These are phyloP conservation scores for Fusarium chuoi DNA, from an alignment of 2,329 filamentous ascomycete species.

Conservation along the genomic window DNA sequence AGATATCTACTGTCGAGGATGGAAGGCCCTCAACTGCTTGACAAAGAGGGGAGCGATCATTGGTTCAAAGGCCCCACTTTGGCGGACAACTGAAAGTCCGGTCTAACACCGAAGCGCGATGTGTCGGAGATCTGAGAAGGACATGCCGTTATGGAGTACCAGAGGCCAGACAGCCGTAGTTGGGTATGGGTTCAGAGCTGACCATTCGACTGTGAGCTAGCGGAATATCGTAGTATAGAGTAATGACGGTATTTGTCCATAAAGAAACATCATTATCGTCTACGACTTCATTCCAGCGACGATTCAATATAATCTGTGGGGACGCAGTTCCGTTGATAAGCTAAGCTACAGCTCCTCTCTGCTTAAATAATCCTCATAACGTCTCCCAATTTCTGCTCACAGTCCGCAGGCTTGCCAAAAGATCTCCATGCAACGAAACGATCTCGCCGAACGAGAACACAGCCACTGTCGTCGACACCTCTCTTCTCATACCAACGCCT, in stretches of 20 bases:
- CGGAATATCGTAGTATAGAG: too few relatives aligned
- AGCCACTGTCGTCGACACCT: not conserved
- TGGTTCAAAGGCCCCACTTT: not conserved
- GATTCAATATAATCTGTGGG: fast-evolving
- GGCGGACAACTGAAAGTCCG: not conserved
- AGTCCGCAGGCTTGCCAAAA: fast-evolving
- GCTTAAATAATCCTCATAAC: not conserved
- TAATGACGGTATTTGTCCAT: not conserved
- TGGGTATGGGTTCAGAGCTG: not conserved
- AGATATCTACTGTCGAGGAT: not conserved
- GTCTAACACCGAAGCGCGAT: not conserved
- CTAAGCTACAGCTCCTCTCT: not conserved
- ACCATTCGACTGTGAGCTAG: too few relatives aligned
- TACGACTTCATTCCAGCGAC: not conserved
- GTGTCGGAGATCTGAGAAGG: not conserved
- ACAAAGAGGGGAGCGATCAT: too few relatives aligned
- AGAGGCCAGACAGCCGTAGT: fast-evolving
- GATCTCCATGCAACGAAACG: not conserved
- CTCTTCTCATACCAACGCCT: not conserved
- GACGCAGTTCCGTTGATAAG: fast-evolving
- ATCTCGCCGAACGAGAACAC: not conserved
- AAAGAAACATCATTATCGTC: not conserved
- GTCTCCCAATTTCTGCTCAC: not conserved
- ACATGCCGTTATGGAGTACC: not conserved
- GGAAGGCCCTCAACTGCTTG: not conserved